phyloP scores from a whole-genome alignment of 1,139 yeast genomes.

The Hyphopichia pseudoburtonii region DNA sequence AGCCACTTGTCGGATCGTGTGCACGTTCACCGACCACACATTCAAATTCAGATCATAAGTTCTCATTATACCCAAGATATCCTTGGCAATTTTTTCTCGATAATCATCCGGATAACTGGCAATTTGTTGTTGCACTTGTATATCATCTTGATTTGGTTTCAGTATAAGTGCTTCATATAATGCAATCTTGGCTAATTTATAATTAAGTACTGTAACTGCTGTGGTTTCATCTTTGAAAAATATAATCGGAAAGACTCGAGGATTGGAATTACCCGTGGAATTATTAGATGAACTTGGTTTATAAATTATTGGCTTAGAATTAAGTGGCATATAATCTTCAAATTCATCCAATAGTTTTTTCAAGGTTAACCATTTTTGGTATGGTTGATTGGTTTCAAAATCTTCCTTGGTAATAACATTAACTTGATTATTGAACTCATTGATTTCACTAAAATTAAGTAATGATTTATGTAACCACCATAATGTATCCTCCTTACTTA shows the following conservation, averaged over 20 bases:
- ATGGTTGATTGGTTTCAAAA: constrained; percentile 19
- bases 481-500: constrained; percentile 19
- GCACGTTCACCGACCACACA: constrained; percentile 39
- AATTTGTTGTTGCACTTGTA: constrained; percentile 19
- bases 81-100: constrained; percentile 31
- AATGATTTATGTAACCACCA: constrained; percentile 43
- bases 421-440: constrained; percentile 28
- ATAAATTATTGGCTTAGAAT: constrained; percentile 33
- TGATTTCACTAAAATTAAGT: constrained; percentile 26
- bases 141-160: constrained; percentile 16
- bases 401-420: constrained; percentile 29
- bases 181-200: constrained; percentile 30
- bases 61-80: constrained; percentile 37
- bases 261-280: no score
- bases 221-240: constrained; percentile 36
- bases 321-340: constrained; percentile 28
- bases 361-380: constrained; percentile 29
- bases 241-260: constrained; percentile 28
- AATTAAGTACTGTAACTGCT: constrained; percentile 33
- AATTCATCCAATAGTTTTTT: constrained; percentile 27
- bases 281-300: constrained; percentile 24
- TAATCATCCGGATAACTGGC: constrained; percentile 25
- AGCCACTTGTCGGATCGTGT: constrained; percentile 31
- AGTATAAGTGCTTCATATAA: constrained; percentile 30
- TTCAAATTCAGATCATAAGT: constrained; percentile 33